phyloP scores from a whole-genome alignment of 2,329 filamentous ascomycete genomes.

The Sclerotinia trifoliorum region DNA sequence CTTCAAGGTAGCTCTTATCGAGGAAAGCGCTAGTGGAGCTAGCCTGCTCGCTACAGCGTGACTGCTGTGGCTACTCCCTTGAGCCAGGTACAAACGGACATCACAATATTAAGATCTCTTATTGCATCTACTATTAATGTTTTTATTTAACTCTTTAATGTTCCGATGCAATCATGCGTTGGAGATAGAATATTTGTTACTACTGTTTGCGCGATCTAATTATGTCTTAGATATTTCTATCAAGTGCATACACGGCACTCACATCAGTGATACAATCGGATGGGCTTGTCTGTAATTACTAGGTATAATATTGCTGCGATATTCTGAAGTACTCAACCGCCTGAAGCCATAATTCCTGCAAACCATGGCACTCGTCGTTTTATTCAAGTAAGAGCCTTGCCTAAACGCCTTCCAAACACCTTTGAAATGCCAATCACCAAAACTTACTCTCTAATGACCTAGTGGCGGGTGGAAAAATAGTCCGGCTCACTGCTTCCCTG shows the following conservation, averaged over 20 bases:
- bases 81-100: not conserved
- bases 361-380: conserved; percentile 8
- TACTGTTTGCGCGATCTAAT: not conserved
- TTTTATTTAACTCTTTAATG: not conserved
- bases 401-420: conserved; percentile 9
- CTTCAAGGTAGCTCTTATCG: conserved; percentile 25
- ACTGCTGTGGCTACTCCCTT: not conserved
- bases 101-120: not conserved
- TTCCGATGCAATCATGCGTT: not conserved
- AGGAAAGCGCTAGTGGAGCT: conserved; percentile 21
- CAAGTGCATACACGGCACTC: not conserved
- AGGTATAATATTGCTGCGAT: conserved; percentile 9
- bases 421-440: conserved; percentile 10
- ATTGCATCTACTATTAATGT: not conserved
- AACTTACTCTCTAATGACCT: not conserved
- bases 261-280: not conserved
- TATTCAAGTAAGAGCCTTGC: conserved; percentile 17
- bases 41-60: conserved; percentile 18
- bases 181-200: not conserved
- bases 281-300: not conserved
- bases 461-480: conserved; percentile 23
- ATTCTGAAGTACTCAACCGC: conserved; percentile 21
- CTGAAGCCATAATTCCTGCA: not conserved
- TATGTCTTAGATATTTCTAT: not conserved
- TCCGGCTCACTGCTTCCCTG: conserved; percentile 33